A percentile compares a stretch with the other conserved stretches of the same genome.
These are phyloP conservation scores for Mycena indigotica DNA, from an alignment of 768 basidiomycete genomes.

Conservation along the genomic window DNA sequence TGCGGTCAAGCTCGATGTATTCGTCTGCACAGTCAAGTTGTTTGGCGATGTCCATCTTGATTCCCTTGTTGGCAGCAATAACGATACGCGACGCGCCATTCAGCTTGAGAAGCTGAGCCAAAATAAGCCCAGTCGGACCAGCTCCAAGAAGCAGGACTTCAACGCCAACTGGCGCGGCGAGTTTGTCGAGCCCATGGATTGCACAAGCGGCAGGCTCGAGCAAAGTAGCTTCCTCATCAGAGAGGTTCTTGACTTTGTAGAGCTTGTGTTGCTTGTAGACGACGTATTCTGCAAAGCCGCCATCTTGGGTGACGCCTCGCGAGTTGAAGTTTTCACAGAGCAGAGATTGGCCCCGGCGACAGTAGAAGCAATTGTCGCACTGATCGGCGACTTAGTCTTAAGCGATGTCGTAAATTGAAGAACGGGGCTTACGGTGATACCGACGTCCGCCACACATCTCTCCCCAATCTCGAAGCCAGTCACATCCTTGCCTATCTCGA, in stretches of 20 bases:
- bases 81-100: constrained; percentile 72
- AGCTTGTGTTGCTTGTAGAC: constrained; percentile 74
- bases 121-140: constrained; percentile 82
- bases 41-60: constrained; percentile 76
- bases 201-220: constrained; percentile 91
- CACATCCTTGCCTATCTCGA: constrained; percentile 79
- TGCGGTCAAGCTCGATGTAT: constrained; percentile 73
- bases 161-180: constrained; percentile 77
- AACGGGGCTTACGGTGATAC: constrained; percentile 55
- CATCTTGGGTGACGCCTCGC: constrained; percentile 77
- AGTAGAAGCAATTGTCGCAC: constrained; percentile 88
- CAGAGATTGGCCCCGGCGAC: constrained; percentile 78
- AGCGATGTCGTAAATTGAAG: background rate
- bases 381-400: constrained; percentile 27
- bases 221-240: constrained; percentile 85
- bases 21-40: constrained; percentile 70
- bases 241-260: constrained; percentile 86
- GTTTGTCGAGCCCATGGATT: constrained; percentile 88
- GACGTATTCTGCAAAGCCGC: constrained; percentile 90
- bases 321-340: constrained; percentile 85
- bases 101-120: constrained; percentile 74
- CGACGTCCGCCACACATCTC: constrained; percentile 82
- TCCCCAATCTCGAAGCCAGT: constrained; percentile 77
- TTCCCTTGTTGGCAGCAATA: constrained; percentile 75
- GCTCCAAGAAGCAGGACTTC: constrained; percentile 86